Evolutionary conservation across 202 grass and related monocot species (phyloP).

Genomic region (Brachypodium distachyon): DNA sequence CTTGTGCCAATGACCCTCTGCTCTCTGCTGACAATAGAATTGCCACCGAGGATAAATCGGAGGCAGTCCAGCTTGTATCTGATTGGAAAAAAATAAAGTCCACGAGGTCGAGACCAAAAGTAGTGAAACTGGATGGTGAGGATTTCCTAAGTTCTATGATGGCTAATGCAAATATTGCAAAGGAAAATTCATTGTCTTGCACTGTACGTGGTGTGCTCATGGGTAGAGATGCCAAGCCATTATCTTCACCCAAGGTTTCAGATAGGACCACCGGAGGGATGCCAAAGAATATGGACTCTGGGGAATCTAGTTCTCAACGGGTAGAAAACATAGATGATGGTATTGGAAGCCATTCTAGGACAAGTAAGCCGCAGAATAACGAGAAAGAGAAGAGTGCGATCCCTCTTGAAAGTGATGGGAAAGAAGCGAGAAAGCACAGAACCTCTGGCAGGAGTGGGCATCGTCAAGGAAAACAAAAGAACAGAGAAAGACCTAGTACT

Average conservation of each 20-base stretch:
- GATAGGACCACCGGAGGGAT: constrained; percentile 20
- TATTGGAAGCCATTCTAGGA: constrained; percentile 29
- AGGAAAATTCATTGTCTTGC: constrained; percentile 43
- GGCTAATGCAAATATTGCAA: constrained; percentile 21
- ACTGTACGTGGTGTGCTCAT: constrained; percentile 48
- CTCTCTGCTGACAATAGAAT: constrained; percentile 25
- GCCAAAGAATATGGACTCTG: constrained; percentile 9
- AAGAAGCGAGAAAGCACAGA: constrained; percentile 34
- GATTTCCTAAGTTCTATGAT: constrained; percentile 42
- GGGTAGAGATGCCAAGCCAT: constrained; percentile 36
- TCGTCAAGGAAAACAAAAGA: constrained; percentile 52
- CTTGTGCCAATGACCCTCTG: constrained; percentile 51
- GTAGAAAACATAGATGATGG: constrained; percentile 14
- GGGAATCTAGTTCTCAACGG: constrained; percentile 29
- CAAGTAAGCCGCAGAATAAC: constrained; percentile 26
- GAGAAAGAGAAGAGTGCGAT: constrained; percentile 42
- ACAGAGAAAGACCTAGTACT: constrained; percentile 44
- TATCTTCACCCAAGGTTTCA: constrained; percentile 24
- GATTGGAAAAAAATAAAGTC: constrained; percentile 42
- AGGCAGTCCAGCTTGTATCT: constrained; percentile 15
- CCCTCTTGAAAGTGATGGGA: constrained; percentile 36
- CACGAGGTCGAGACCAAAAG: constrained; percentile 63
- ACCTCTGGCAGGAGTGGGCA: constrained; percentile 32
- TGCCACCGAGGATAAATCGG: constrained; percentile 20
- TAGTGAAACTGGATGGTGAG: constrained; percentile 80